Conservation (phyloP, 768 basidiomycete genomes). For the Cystofilobasidium bisporidii region DNA sequence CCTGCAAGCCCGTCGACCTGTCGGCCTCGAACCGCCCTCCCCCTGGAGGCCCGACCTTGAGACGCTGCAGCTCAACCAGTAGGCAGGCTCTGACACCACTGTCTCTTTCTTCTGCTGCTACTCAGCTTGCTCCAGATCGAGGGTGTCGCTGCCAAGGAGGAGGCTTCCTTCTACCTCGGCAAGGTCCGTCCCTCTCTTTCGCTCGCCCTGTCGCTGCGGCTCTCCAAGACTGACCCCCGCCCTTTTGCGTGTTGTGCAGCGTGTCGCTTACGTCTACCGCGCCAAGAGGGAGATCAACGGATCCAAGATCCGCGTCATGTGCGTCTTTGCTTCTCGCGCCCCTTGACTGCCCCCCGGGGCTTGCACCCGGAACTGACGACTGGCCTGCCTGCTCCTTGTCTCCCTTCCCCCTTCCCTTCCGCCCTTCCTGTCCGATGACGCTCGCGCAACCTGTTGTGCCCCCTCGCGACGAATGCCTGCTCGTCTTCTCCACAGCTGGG, state of each 20-base stretch:
- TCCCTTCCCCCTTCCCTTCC: no score
- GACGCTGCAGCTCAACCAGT: no score
- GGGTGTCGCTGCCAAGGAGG: conserved; percentile 84
- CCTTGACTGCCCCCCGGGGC: not conserved
- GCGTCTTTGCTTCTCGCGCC: conserved; percentile 63
- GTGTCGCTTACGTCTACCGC: conserved; percentile 95
- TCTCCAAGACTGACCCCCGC: no score
- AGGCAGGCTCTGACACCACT: not conserved
- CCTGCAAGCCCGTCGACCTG: no score
- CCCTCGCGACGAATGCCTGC: no score
- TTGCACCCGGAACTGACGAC: not conserved
- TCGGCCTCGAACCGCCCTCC: no score
- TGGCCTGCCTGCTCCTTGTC: not conserved
- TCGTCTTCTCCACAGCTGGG: conserved; percentile 40
- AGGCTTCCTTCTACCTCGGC: conserved; percentile 95
- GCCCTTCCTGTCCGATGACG: no score
- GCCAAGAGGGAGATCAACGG: conserved; percentile 90
- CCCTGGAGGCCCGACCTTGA: no score
- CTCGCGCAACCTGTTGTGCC: no score
- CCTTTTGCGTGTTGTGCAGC: no score
- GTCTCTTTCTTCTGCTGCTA: no score
- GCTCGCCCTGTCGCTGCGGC: no score
- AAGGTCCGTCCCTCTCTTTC: conserved; percentile 68
- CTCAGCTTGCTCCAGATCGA: conserved; percentile 77
- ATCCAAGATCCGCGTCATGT: conserved; percentile 93